Evolutionary conservation across 306 rosid species (phyloP).

Genomic region (Arachis hypogaea): DNA sequence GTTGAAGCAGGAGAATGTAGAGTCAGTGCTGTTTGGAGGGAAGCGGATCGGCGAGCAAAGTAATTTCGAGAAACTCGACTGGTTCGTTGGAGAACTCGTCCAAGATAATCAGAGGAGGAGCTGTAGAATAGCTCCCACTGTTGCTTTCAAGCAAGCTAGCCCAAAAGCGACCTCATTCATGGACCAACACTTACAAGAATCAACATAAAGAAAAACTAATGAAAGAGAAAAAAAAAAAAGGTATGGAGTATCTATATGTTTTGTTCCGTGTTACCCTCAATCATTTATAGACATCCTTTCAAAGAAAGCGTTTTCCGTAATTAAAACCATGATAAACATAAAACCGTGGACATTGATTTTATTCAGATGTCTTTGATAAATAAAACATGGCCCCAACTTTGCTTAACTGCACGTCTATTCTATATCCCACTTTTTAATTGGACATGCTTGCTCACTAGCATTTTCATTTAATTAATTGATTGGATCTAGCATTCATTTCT

Average conservation of each 20-base stretch:
- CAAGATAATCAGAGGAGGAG: conserved; percentile 99
- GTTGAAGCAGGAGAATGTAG: conserved; percentile 96
- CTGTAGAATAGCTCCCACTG: conserved; percentile 99
- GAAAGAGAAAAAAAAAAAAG: conserved; percentile 29
- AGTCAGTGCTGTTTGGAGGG: conserved; percentile 91
- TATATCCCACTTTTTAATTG: conserved; percentile 11
- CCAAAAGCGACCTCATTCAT: conserved; percentile 54
- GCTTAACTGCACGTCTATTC: background rate
- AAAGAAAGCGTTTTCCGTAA: conserved; percentile 36
- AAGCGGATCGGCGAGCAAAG: conserved; percentile 81
- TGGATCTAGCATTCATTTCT: conserved; percentile 24
- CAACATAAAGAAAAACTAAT: conserved; percentile 30
- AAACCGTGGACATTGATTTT: conserved; percentile 14
- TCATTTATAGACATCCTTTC: conserved; percentile 41
- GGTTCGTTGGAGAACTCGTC: conserved; percentile 98
- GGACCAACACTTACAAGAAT: conserved; percentile 2
- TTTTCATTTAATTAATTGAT: background rate
- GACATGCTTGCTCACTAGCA: conserved; percentile 11
- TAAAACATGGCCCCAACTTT: conserved; percentile 23
- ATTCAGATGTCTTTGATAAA: conserved; percentile 29
- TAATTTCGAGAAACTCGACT: conserved; percentile 90
- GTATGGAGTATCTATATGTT: conserved; percentile 44
- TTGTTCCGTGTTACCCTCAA: conserved; percentile 39
- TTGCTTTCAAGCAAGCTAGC: conserved; percentile 96
- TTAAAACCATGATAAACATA: conserved; percentile 4